Evolutionary conservation across 495 filamentous ascomycete genomes (phyloP).

Genomic region (Glonium stellatum): DNA sequence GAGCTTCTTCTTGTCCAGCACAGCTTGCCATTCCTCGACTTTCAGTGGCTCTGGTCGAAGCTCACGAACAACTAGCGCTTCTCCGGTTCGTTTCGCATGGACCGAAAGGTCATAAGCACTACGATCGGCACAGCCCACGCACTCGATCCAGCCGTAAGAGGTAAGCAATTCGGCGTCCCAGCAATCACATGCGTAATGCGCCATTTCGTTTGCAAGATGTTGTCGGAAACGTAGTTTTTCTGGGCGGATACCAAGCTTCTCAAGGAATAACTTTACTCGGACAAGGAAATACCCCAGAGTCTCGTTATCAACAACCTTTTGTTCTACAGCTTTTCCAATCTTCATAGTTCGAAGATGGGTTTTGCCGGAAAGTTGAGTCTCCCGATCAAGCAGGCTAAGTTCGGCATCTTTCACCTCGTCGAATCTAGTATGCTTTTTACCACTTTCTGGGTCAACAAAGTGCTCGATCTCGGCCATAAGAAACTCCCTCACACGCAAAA

Average conservation of each 20-base stretch:
- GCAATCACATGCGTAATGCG: constrained; percentile 77
- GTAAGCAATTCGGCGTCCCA: constrained; percentile 78
- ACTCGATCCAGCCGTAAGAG: constrained; percentile 80
- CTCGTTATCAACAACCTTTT: constrained; percentile 68
- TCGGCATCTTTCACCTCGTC: constrained; percentile 57
- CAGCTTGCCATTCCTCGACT: constrained; percentile 65
- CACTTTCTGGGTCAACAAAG: constrained; percentile 64
- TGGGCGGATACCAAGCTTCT: constrained; percentile 60
- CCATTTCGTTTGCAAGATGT: constrained; percentile 79
- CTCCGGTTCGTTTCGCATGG: constrained; percentile 73
- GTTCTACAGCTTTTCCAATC: constrained; percentile 65
- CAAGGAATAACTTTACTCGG: constrained; percentile 66
- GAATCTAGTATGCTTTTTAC: constrained; percentile 68
- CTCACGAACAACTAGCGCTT: constrained; percentile 62
- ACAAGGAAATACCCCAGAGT: constrained; percentile 80
- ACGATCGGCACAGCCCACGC: constrained; percentile 76
- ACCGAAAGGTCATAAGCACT: constrained; percentile 75
- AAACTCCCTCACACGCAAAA: constrained; percentile 64
- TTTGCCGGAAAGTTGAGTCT: constrained; percentile 63
- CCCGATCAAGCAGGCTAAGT: constrained; percentile 60
- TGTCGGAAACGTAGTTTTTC: constrained; percentile 74
- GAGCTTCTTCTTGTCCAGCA: constrained; percentile 74
- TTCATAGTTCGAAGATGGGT: constrained; percentile 54
- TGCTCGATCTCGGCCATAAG: constrained; percentile 77
- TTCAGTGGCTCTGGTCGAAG: constrained; percentile 57